Conservation (phyloP, 2,329 filamentous ascomycete species). For the Aspergillus novoparasiticus region DNA sequence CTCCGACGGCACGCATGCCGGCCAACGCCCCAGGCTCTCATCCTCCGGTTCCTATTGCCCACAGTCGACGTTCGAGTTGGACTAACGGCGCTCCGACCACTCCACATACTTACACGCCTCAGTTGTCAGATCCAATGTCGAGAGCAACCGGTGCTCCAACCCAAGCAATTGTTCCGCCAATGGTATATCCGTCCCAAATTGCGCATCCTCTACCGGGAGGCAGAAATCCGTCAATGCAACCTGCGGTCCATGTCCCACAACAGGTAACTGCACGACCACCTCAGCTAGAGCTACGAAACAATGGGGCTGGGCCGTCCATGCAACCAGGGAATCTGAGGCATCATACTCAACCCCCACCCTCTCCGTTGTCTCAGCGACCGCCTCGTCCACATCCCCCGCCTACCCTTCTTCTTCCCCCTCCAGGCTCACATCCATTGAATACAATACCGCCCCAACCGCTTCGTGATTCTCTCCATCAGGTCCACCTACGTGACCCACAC, state of each 20-base stretch:
- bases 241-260: neutral
- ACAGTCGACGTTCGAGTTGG: neutral
- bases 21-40: neutral
- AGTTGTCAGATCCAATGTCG: neutral
- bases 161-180: neutral
- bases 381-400: neutral
- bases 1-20: neutral
- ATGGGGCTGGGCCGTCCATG: neutral
- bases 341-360: neutral
- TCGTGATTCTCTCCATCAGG: constrained; percentile 59
- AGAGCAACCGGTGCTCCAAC: neutral
- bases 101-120: neutral
- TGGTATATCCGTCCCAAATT: constrained; percentile 7
- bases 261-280: neutral
- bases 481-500: constrained; percentile 57
- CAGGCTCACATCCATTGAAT: constrained; percentile 34
- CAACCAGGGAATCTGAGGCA: neutral
- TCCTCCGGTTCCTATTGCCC: neutral
- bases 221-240: neutral
- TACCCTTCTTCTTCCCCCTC: constrained; percentile 39
- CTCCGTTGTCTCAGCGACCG: neutral
- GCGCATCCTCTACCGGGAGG: neutral
- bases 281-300: neutral
- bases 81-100: neutral
- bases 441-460: constrained; percentile 49